phyloP scores from a whole-genome alignment of 139 green algal genomes.

The Tetradesmus lagerheimii region DNA sequence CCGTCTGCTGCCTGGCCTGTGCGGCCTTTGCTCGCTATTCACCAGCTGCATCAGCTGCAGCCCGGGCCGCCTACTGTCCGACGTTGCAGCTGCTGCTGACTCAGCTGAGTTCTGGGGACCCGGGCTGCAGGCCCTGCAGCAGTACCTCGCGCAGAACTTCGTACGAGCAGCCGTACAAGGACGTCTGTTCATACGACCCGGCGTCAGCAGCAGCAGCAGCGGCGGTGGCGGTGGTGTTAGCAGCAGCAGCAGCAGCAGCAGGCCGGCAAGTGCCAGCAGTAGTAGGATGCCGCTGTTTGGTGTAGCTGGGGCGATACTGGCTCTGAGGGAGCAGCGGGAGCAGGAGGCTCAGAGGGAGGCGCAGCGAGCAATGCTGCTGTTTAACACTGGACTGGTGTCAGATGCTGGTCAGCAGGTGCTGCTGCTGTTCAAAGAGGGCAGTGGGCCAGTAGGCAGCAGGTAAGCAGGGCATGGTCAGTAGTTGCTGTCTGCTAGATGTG shows the following conservation, averaged over 20 bases:
- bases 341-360: background rate
- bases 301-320: background rate
- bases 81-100: background rate
- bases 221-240: background rate
- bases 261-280: background rate
- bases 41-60: slow-evolving; percentile 2
- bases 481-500: no score
- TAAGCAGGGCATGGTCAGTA: background rate
- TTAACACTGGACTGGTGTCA: slow-evolving; percentile 33
- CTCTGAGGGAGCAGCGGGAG: background rate
- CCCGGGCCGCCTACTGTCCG: background rate
- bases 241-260: background rate
- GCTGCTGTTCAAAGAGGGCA: background rate
- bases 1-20: background rate
- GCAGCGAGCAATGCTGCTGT: background rate
- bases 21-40: background rate
- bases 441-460: background rate
- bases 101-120: slow-evolving; percentile 21
- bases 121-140: background rate
- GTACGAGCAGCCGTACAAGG: slow-evolving; percentile 10
- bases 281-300: background rate
- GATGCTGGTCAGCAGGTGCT: slow-evolving; percentile 22
- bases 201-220: background rate
- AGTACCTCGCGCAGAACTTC: slow-evolving; percentile 27
- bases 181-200: background rate